Conservation (phyloP, 2,329 filamentous ascomycete genomes). For the Talaromyces sp. region DNA sequence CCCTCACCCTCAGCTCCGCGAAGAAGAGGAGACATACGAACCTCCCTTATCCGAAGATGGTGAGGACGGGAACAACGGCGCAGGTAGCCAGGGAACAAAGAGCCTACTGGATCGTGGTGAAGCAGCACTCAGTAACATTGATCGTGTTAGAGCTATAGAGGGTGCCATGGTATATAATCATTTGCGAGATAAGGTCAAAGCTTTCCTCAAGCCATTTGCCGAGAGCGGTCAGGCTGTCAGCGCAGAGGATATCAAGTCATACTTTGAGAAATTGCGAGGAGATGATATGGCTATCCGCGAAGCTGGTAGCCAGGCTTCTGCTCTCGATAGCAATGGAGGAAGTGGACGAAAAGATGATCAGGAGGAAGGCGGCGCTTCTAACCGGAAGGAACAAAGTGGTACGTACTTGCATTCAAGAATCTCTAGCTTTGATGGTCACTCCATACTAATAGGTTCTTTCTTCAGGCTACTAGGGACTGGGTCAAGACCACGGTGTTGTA, state of each 20-base stretch:
- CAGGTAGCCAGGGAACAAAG: conserved; percentile 65
- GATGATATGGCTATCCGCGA: conserved; percentile 71
- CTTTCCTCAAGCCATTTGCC: conserved; percentile 89
- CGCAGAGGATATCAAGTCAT: conserved; percentile 92
- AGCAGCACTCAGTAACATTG: conserved; percentile 83
- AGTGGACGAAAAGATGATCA: conserved; percentile 18
- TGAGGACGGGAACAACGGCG: conserved; percentile 46
- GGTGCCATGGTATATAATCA: conserved; percentile 98
- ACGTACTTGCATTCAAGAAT: conserved; percentile 21
- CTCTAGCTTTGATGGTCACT: background rate
- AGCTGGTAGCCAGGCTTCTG: conserved; percentile 53
- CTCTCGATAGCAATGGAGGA: conserved; percentile 27
- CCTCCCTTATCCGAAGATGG: conserved; percentile 71
- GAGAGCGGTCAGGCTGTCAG: conserved; percentile 84
- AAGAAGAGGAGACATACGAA: conserved; percentile 92
- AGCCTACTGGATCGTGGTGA: conserved; percentile 89
- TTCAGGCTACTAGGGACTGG: conserved; percentile 8
- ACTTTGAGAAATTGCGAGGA: conserved; percentile 90
- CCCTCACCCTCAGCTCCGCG: conserved; percentile 73
- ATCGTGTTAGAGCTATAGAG: conserved; percentile 89
- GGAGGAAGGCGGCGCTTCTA: conserved; percentile 29
- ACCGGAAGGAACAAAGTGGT: conserved; percentile 48
- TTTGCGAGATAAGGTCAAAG: conserved; percentile 91
- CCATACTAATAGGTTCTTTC: background rate
- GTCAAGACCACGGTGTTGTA: background rate